These are phyloP conservation scores for Cyberlindnera galapagoensis DNA, from an alignment of 805 yeast species.

Conservation along the genomic window DNA sequence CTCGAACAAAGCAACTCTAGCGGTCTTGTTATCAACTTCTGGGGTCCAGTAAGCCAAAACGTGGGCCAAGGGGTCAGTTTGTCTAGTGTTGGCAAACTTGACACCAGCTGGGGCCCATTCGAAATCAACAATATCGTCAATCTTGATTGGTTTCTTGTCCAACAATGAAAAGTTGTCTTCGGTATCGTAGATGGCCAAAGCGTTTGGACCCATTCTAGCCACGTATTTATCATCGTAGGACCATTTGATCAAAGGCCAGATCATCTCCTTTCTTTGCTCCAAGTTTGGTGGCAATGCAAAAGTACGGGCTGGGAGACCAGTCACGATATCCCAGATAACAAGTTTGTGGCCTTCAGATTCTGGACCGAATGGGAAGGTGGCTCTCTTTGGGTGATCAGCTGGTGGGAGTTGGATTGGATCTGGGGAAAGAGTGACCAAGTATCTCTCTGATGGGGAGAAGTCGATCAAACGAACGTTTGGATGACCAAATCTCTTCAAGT, in stretches of 20 bases:
- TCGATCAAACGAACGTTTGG: slow-evolving; percentile 85
- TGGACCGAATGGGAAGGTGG: slow-evolving; percentile 73
- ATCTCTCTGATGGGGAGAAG: slow-evolving; percentile 89
- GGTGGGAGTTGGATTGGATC: slow-evolving; percentile 73
- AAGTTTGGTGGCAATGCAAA: slow-evolving; percentile 81
- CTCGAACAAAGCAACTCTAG: slow-evolving; percentile 87
- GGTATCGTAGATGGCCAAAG: slow-evolving; percentile 84
- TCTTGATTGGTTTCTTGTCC: slow-evolving; percentile 79
- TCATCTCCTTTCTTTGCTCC: slow-evolving; percentile 58
- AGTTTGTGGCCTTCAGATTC: slow-evolving; percentile 90
- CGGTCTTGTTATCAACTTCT: slow-evolving; percentile 85
- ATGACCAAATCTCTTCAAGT: slow-evolving; percentile 75
- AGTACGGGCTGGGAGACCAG: slow-evolving; percentile 80
- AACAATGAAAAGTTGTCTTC: slow-evolving; percentile 66
- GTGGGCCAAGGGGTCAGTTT: slow-evolving; percentile 49
- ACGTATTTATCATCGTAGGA: slow-evolving; percentile 86
- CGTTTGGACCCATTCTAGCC: slow-evolving; percentile 92
- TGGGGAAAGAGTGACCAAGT: slow-evolving; percentile 83
- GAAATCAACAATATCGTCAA: slow-evolving; percentile 82
- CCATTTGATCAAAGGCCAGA: slow-evolving; percentile 98
- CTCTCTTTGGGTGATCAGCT: slow-evolving; percentile 54
- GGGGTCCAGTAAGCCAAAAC: slow-evolving; percentile 96
- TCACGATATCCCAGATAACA: slow-evolving; percentile 84
- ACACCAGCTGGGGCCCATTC: slow-evolving; percentile 93
- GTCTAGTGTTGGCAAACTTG: slow-evolving; percentile 50